phyloP scores from a whole-genome alignment of 1,284 basidiomycete genomes.

The Leccinum pachyderme region DNA sequence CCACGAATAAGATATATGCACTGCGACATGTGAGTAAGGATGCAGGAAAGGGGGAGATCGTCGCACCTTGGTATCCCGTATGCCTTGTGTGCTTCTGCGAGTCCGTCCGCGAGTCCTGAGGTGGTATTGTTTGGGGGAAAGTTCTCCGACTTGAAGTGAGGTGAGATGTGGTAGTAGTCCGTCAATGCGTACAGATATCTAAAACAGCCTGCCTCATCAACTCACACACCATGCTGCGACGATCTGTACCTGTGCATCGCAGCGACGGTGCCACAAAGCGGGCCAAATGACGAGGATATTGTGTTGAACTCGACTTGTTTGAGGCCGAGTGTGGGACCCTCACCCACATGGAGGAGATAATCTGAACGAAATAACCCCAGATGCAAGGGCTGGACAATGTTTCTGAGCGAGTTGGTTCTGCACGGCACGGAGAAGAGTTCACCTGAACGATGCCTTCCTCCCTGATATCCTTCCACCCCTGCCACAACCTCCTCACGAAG shows the following conservation, averaged over 20 bases:
- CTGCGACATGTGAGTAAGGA: constrained; percentile 34
- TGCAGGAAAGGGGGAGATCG: not conserved
- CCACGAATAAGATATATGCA: constrained; percentile 83
- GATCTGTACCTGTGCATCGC: constrained; percentile 71
- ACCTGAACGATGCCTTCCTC: constrained; percentile 58
- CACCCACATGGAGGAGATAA: constrained; percentile 78
- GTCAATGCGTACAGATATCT: constrained; percentile 72
- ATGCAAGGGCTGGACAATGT: constrained; percentile 61
- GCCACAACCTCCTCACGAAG: constrained; percentile 86
- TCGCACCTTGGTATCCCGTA: constrained; percentile 59
- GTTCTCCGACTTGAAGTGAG: constrained; percentile 53
- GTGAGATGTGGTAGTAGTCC: constrained; percentile 60
- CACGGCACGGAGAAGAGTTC: not conserved
- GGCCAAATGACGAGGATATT: constrained; percentile 89
- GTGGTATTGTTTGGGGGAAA: constrained; percentile 79
- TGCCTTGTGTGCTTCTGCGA: constrained; percentile 77
- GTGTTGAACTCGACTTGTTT: constrained; percentile 99
- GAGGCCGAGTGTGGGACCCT: constrained; percentile 46
- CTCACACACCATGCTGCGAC: not conserved
- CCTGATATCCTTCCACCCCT: constrained; percentile 76
- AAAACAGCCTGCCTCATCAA: not conserved
- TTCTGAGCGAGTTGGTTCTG: constrained; percentile 3
- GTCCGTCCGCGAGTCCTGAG: constrained; percentile 67
- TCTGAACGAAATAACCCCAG: constrained; percentile 96
- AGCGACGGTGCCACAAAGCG: constrained; percentile 72